Evolutionary conservation across 2,329 filamentous ascomycete species (phyloP).

Genomic region (Stachybotrys chartarum): DNA sequence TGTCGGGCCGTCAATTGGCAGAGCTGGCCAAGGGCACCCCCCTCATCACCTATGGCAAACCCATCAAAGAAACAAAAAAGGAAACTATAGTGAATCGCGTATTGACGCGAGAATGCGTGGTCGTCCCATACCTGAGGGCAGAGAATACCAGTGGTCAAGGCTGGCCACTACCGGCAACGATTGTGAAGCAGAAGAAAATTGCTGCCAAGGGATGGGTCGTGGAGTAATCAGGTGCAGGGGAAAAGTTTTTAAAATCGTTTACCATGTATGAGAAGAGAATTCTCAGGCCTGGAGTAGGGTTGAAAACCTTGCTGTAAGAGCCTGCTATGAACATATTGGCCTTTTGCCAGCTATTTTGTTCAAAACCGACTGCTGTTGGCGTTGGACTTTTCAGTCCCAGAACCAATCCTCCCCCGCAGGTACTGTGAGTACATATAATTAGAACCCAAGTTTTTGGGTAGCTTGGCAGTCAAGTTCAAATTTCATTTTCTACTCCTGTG

Average conservation of each 20-base stretch:
- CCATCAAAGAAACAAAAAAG: slow-evolving; percentile 70
- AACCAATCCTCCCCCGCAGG: too few species aligned
- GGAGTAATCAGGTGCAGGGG: slow-evolving; percentile 28
- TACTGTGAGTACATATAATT: background rate
- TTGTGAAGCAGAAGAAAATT: slow-evolving; percentile 73
- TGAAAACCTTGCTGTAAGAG: too few species aligned
- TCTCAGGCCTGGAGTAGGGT: too few species aligned
- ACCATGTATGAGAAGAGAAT: too few species aligned
- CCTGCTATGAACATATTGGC: too few species aligned
- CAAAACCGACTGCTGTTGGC: too few species aligned
- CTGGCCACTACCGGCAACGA: slow-evolving; percentile 81
- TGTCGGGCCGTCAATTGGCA: slow-evolving; percentile 69
- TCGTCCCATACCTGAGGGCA: slow-evolving; percentile 68
- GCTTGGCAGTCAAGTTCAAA: too few species aligned
- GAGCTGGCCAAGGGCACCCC: slow-evolving; percentile 79
- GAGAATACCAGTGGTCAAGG: slow-evolving; percentile 61
- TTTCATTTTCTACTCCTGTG: background rate
- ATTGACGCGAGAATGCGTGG: slow-evolving; percentile 66
- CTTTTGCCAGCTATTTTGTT: too few species aligned
- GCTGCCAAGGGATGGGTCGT: slow-evolving; percentile 68
- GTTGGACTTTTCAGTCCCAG: too few species aligned
- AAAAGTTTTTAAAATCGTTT: too few species aligned
- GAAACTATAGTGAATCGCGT: slow-evolving; percentile 27
- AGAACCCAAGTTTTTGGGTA: background rate
- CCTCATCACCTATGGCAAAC: slow-evolving; percentile 78